Conservation (phyloP, 805 yeast species). For the Saccharomycopsis synnaedendra region DNA sequence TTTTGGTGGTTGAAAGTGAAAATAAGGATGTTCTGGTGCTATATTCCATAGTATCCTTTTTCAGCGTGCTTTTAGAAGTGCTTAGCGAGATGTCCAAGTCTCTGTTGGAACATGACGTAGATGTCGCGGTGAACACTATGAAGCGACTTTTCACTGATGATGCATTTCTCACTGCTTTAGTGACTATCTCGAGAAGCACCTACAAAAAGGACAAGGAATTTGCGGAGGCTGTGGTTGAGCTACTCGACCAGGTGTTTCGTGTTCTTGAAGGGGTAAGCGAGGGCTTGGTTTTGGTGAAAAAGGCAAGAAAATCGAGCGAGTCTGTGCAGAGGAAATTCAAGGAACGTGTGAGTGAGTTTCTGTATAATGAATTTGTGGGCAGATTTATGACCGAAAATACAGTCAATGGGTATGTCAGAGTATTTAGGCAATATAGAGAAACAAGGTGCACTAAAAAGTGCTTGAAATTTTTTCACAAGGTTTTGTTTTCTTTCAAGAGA, state of each 20-base stretch:
- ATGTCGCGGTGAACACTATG: slow-evolving; percentile 46
- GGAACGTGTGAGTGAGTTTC: slow-evolving; percentile 35
- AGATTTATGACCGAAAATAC: slow-evolving; percentile 46
- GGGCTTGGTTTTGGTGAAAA: slow-evolving; percentile 22
- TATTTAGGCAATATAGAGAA: slow-evolving; percentile 45
- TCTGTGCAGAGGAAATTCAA: slow-evolving; percentile 10
- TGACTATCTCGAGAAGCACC: slow-evolving; percentile 49
- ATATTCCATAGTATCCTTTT: slow-evolving; percentile 59
- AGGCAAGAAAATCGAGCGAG: slow-evolving; percentile 17
- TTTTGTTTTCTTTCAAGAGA: slow-evolving; percentile 52
- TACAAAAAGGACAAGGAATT: slow-evolving; percentile 16
- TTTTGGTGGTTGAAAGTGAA: slow-evolving; percentile 25
- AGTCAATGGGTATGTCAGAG: slow-evolving; percentile 54
- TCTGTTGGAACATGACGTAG: slow-evolving; percentile 33
- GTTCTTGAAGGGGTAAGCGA: slow-evolving; percentile 34
- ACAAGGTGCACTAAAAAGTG: slow-evolving; percentile 55
- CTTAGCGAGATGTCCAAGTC: slow-evolving; percentile 30
- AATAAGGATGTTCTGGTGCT: slow-evolving; percentile 44
- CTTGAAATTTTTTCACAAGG: slow-evolving; percentile 57
- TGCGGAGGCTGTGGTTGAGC: slow-evolving; percentile 9
- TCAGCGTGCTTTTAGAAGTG: slow-evolving; percentile 37
- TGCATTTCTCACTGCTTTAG: slow-evolving; percentile 54
- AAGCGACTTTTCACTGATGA: slow-evolving; percentile 63
- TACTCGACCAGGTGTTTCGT: slow-evolving; percentile 20
- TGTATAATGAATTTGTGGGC: slow-evolving; percentile 30